Base-by-base conservation (phyloP, 306 rosid species). In the Calophaca sinica region DNA sequence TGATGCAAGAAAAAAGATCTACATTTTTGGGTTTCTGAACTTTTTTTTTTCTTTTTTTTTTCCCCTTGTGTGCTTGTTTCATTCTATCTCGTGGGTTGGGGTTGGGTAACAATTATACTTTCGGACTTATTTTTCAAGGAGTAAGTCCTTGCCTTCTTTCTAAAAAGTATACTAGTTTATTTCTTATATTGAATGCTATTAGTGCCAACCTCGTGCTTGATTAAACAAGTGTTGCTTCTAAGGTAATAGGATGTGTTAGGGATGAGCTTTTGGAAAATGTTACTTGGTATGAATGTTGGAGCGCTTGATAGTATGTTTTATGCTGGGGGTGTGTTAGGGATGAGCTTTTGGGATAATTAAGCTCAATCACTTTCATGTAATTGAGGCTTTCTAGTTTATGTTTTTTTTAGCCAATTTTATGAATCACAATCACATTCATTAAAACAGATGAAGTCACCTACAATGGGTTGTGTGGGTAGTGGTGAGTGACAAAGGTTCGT, bases 211-310 rank as follows among this genome's bases (percentile, higher is more conserved):
- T 46, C 45, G 12, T 33, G 41, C 42, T 20, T 48, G 14, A 36
- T 46, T 72, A 13, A 14, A 9, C 11, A 60, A 31, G n/a, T 9
- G 6, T 35, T 64, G 38, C 46, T 54, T 58, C 67, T 14, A 32
- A 79, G n/a, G 44, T 73, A 44, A 36, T 73, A 79, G 60, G 70
- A 64, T 65, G n/a, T 64, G 2, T 41, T n/a, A 44, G 39, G 72
- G 64, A 35, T 74, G 76, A 28, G 48, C 79, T 20, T 20, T 20
- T 20, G 26, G 26, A 20, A 20, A 20, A 20, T 20, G 26, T 20
- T 20, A 20, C 26, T 20, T 1, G 26, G 26, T 20, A 20, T 20
- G 26, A 20, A 20, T 20, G 26, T 20, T 20, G 26, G 26, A 20
- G 26, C 1, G 59, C 31, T 38, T 50, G 68, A 57, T 31, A 29